Conservation (phyloP, 371 early-diverging fungal species). For the Mortierella sp. region DNA sequence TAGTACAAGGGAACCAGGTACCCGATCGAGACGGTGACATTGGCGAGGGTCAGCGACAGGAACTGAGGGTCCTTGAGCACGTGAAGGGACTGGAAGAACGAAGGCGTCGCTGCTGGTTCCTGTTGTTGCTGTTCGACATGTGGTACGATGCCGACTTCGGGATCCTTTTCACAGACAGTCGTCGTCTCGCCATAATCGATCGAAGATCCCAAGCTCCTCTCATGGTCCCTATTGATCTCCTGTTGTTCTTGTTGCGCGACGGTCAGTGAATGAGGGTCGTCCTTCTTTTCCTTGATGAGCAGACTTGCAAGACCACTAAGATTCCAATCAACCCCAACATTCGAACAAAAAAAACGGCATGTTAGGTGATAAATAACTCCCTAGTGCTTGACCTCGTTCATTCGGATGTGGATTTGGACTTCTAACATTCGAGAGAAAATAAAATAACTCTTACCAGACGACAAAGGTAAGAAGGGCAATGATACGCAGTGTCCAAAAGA, state of each 20-base stretch:
- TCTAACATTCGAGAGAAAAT: neutral
- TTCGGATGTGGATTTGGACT: neutral
- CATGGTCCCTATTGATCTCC: slow-evolving; percentile 4
- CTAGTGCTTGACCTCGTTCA: neutral
- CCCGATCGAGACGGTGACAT: slow-evolving; percentile 40
- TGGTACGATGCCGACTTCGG: neutral
- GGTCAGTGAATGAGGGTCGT: neutral
- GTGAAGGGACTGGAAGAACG: slow-evolving; percentile 42
- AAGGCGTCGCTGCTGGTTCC: neutral
- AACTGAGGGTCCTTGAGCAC: slow-evolving; percentile 43
- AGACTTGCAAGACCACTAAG: slow-evolving; percentile 28
- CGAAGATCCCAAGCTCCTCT: neutral
- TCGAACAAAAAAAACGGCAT: neutral
- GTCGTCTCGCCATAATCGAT: slow-evolving; percentile 4
- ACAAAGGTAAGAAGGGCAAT: slow-evolving; percentile 54
- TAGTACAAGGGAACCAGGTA: slow-evolving; percentile 44
- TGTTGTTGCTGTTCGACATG: neutral
- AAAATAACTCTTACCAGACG: slow-evolving; percentile 18
- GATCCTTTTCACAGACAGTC: neutral
- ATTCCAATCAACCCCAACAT: no score
- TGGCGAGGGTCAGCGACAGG: slow-evolving; percentile 36
- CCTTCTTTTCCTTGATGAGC: slow-evolving; percentile 33
- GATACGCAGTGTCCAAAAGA: slow-evolving; percentile 45
- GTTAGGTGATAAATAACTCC: neutral
- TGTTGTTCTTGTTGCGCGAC: neutral